Base-by-base conservation (phyloP, 2,329 filamentous ascomycete species). In the Pseudocercospora vitis region DNA sequence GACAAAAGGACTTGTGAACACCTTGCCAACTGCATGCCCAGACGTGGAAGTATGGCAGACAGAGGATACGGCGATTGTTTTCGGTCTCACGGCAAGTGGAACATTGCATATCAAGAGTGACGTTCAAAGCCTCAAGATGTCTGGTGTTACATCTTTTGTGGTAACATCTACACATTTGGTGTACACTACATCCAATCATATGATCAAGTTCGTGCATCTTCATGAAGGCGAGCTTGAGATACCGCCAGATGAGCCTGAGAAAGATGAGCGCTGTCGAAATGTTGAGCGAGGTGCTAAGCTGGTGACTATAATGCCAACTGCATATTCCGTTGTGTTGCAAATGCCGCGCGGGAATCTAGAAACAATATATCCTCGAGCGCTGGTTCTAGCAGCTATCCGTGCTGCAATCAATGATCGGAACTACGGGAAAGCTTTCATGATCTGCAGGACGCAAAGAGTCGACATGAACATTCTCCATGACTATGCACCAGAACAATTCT, bases 391-490 rank as follows among this genome's bases (percentile, higher is more conserved):
- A 1, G 91, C 91, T 21, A 95, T 99, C 52, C 83, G 94, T 44
- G 82, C 83, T 46, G 83, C 88, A 48, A 89, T 99, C 48, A 87
- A 91, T 50, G 77, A 81, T 26, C 88, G 88, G 69, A 84, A 94
- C 64, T 99, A 96, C 67, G 83, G 81, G 45, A 83, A 82, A 48
- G 94, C 94, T 0, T 99, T 96, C 68, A 77, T 88, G 18, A 86
- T 90, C 58, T 97, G 94, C 69, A 85, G 94, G 47, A 92, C 86
- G 18, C 95, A 99, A 69, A 84, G 95, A 62, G 94, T 99, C 0
- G 94, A 99, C 67, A 91, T 97, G 87, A 99, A 99, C 67, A 92
- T 99, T 57, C 77, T 99, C 2, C 92, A 95, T 66, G 94, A 99
- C 67, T 89, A 97, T 72, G 84, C 85, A n/a, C 90, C 92, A 0